phyloP scores from a whole-genome alignment of 2,329 filamentous ascomycete genomes.

The Fusarium beomiforme region DNA sequence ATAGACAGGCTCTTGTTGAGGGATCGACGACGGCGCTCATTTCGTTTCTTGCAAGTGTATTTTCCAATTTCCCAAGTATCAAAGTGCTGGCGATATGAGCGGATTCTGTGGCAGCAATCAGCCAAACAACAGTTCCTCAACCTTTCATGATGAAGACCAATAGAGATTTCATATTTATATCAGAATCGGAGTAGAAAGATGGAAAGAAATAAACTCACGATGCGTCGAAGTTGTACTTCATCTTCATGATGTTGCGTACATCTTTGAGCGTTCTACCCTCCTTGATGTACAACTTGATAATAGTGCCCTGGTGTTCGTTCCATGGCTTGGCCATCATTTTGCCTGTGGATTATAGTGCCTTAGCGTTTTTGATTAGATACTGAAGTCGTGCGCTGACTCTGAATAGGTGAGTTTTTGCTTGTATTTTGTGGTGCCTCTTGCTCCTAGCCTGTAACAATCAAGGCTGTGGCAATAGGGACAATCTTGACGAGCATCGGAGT shows the following conservation, averaged over 20 bases:
- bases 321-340: conserved; percentile 57
- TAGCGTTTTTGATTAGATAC: not conserved
- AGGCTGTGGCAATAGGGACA: conserved; percentile 25
- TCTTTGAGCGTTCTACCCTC: conserved; percentile 53
- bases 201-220: conserved; percentile 46
- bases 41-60: conserved; percentile 55
- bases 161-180: not conserved
- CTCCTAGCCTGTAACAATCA: conserved; percentile 36
- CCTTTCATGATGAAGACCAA: not conserved
- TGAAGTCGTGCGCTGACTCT: not conserved
- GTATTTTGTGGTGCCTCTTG: not conserved
- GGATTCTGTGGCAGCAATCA: conserved; percentile 41
- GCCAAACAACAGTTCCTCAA: not conserved
- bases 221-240: conserved; percentile 53
- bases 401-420: not conserved
- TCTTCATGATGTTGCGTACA: conserved; percentile 53
- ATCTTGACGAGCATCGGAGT: conserved; percentile 27
- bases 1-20: conserved; percentile 10
- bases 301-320: conserved; percentile 49
- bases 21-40: conserved; percentile 24
- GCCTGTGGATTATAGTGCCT: not conserved
- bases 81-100: conserved; percentile 61
- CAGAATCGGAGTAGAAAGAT: not conserved
- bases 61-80: conserved; percentile 58
- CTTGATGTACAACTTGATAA: conserved; percentile 54